These are phyloP conservation scores for Plasmodium berghei DNA, from an alignment of 169 alveolate species.

Conservation along the genomic window DNA sequence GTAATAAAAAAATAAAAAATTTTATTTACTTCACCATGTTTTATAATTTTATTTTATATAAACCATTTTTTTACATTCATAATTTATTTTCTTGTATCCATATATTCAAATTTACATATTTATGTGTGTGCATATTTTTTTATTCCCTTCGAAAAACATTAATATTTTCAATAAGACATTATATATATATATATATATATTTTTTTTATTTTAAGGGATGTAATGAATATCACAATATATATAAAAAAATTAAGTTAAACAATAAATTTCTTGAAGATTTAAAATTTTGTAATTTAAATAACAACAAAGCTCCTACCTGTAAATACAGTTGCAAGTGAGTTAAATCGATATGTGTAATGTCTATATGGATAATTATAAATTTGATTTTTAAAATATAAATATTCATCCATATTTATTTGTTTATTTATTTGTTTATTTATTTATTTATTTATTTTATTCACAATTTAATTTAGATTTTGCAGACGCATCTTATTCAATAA, in stretches of 20 bases:
- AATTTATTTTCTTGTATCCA: neutral
- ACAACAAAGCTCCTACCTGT: conserved; percentile 15
- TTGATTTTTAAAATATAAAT: neutral
- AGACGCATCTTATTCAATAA: conserved; percentile 33
- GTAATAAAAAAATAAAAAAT: conserved; percentile 15
- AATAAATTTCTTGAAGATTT: conserved; percentile 16
- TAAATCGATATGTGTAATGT: neutral
- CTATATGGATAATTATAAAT: too few relatives aligned
- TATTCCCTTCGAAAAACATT: too few relatives aligned
- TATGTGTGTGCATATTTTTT: too few relatives aligned
- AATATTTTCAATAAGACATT: too few relatives aligned
- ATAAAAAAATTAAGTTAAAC: conserved; percentile 18
- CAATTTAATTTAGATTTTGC: conserved; percentile 11
- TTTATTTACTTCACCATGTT: neutral
- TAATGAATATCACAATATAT: conserved; percentile 24
- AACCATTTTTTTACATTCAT: neutral
- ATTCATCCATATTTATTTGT: neutral
- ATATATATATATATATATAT: too few relatives aligned
- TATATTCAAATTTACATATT: too few relatives aligned
- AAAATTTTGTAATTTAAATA: conserved; percentile 24
- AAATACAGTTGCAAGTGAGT: conserved; percentile 64
- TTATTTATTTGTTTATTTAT: neutral
- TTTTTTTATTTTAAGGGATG: conserved; percentile 28
- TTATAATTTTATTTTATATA: too few relatives aligned
- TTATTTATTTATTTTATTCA: neutral